A percentile compares a stretch with the other conserved stretches of the same genome.
Evolutionary conservation across 345 rosid species (phyloP).

Genomic region (Streptanthus diversifolius): DNA sequence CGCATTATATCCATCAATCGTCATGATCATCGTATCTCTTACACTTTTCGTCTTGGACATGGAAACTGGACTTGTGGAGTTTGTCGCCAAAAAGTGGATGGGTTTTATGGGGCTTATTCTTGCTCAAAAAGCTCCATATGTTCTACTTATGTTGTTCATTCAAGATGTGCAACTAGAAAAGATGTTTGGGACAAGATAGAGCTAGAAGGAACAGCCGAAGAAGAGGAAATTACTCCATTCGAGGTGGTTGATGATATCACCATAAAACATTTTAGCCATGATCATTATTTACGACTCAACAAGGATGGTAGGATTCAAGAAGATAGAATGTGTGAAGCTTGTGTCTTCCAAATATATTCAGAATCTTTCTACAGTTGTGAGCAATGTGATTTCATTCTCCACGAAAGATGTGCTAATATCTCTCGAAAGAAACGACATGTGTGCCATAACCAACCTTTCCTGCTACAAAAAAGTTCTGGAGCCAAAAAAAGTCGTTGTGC

Average conservation of each 20-base stretch:
- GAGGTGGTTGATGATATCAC: slow-evolving; percentile 1
- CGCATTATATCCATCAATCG: slow-evolving; percentile 5
- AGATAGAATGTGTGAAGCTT: slow-evolving; percentile 10
- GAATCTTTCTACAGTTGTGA: background rate
- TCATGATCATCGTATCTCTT: slow-evolving; percentile 1
- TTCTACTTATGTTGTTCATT: background rate
- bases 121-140: slow-evolving; percentile 2
- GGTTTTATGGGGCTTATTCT: slow-evolving; percentile 4
- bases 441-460: background rate
- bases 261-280: slow-evolving; percentile 12
- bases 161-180: background rate
- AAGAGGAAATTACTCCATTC: background rate
- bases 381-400: background rate
- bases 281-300: background rate
- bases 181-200: background rate
- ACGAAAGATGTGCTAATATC: slow-evolving; percentile 14
- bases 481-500: background rate
- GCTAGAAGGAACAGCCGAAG: background rate
- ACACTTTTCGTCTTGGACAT: background rate
- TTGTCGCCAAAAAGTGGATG: background rate
- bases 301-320: background rate
- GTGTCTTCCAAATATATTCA: background rate
- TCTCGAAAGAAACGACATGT: background rate
- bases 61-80: background rate
- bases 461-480: background rate